These are phyloP conservation scores for Penicillium taxi DNA, from an alignment of 495 filamentous ascomycete genomes.

Conservation along the genomic window DNA sequence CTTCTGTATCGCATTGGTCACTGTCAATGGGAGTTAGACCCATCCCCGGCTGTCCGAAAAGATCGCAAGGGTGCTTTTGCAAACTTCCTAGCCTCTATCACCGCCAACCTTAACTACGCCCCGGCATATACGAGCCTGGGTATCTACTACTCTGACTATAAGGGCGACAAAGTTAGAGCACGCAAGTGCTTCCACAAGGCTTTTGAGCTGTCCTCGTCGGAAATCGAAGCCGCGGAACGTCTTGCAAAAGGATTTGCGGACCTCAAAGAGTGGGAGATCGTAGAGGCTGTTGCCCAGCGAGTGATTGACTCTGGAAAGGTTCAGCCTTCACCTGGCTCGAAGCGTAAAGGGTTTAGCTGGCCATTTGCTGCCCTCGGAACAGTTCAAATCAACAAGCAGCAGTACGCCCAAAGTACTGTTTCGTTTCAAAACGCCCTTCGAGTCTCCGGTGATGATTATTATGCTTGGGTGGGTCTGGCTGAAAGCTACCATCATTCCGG, in stretches of 20 bases:
- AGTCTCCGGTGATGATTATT: conserved; percentile 74
- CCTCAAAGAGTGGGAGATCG: conserved; percentile 88
- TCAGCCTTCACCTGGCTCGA: conserved; percentile 81
- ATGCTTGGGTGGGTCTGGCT: conserved; percentile 92
- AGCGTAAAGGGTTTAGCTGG: conserved; percentile 88
- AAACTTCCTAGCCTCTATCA: conserved; percentile 74
- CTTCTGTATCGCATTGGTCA: conserved; percentile 81
- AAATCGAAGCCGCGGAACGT: conserved; percentile 80
- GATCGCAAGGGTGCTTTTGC: conserved; percentile 71
- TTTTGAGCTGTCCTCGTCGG: conserved; percentile 83
- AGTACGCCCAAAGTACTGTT: conserved; percentile 76
- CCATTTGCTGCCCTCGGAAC: conserved; percentile 91
- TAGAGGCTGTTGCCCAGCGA: conserved; percentile 83
- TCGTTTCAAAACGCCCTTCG: conserved; percentile 89
- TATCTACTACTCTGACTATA: conserved; percentile 91
- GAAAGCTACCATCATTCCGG: conserved; percentile 95
- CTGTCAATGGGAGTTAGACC: conserved; percentile 78
- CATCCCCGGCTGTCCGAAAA: conserved; percentile 62
- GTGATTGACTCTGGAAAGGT: conserved; percentile 90
- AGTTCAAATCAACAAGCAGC: conserved; percentile 92
- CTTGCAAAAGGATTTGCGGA: conserved; percentile 80
- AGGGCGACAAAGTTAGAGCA: conserved; percentile 73
- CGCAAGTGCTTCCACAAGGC: conserved; percentile 93
- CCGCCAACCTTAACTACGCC: conserved; percentile 81
- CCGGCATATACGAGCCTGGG: conserved; percentile 90